Evolutionary conservation across 129 eudicot genomes (phyloP).

Genomic region (Artemisia tridentata): DNA sequence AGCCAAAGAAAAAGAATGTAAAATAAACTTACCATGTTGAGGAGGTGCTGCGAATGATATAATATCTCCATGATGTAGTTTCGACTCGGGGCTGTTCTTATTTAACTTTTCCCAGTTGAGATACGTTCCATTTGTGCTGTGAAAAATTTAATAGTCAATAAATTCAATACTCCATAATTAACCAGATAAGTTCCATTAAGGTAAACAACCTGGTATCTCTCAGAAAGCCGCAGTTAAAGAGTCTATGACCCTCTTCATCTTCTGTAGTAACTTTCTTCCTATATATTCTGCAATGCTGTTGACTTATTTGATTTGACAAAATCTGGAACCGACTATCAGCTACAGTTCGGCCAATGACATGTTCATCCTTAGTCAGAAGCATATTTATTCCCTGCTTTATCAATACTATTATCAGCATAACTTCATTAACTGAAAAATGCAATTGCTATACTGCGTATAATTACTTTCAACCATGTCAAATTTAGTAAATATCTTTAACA

Average conservation of each 20-base stretch:
- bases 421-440: slow-evolving; percentile 4
- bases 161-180: neutral
- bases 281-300: slow-evolving; percentile 68
- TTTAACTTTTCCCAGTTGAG: slow-evolving; percentile 74
- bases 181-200: slow-evolving; percentile 18
- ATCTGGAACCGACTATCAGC: slow-evolving; percentile 65
- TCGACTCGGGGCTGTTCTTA: slow-evolving; percentile 58
- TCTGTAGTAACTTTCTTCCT: slow-evolving; percentile 59
- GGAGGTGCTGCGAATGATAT: slow-evolving; percentile 82
- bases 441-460: neutral
- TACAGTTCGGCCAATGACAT: slow-evolving; percentile 76
- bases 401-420: slow-evolving; percentile 26
- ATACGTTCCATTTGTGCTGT: slow-evolving; percentile 94
- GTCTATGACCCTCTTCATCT: slow-evolving; percentile 46
- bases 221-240: slow-evolving; percentile 44
- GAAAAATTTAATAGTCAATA: slow-evolving; percentile 28
- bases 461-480: slow-evolving; percentile 11
- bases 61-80: slow-evolving; percentile 84
- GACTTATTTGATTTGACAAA: slow-evolving; percentile 69
- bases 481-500: slow-evolving; percentile 4
- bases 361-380: slow-evolving; percentile 74
- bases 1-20: neutral
- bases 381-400: slow-evolving; percentile 71
- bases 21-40: slow-evolving; percentile 58
- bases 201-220: slow-evolving; percentile 77